Evolutionary conservation across 805 yeast species (phyloP).

Genomic region (Lipomyces sp.): DNA sequence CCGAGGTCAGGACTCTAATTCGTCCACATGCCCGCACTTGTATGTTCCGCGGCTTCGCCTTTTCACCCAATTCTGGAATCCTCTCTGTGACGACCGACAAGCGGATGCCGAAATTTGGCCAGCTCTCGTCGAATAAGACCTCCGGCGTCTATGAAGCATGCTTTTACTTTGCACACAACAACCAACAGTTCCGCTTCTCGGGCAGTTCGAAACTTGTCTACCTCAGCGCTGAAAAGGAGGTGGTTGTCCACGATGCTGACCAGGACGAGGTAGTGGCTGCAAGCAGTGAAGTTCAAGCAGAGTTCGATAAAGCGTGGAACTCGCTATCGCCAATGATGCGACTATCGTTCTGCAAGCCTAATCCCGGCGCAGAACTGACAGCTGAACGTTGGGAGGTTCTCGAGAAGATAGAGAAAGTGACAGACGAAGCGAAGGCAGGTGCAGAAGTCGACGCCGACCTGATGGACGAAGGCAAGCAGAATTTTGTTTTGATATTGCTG

Average conservation of each 20-base stretch:
- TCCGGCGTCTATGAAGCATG: conserved; percentile 35
- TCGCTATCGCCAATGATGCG: conserved; percentile 28
- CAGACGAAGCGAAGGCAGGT: conserved; percentile 16
- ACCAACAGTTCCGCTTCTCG: conserved; percentile 31
- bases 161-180: conserved; percentile 29
- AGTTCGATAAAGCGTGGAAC: conserved; percentile 31
- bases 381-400: conserved; percentile 20
- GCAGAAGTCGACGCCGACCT: conserved; percentile 11
- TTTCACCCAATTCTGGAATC: conserved; percentile 31
- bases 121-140: conserved; percentile 13
- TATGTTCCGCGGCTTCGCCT: conserved; percentile 36
- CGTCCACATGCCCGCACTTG: conserved; percentile 36
- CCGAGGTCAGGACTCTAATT: conserved; percentile 10
- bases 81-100: conserved; percentile 32
- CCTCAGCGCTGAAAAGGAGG: conserved; percentile 3
- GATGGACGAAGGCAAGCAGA: conserved; percentile 13
- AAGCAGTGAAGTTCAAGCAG: conserved; percentile 12
- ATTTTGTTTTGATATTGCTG: conserved; percentile 30
- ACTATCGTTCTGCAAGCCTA: conserved; percentile 31
- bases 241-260: conserved; percentile 22
- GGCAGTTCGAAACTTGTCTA: conserved; percentile 29
- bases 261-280: conserved; percentile 20
- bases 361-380: conserved; percentile 29
- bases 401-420: conserved; percentile 23
- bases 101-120: conserved; percentile 34